Evolutionary conservation across 768 basidiomycete species (phyloP).

Genomic region (Russula virescens): DNA sequence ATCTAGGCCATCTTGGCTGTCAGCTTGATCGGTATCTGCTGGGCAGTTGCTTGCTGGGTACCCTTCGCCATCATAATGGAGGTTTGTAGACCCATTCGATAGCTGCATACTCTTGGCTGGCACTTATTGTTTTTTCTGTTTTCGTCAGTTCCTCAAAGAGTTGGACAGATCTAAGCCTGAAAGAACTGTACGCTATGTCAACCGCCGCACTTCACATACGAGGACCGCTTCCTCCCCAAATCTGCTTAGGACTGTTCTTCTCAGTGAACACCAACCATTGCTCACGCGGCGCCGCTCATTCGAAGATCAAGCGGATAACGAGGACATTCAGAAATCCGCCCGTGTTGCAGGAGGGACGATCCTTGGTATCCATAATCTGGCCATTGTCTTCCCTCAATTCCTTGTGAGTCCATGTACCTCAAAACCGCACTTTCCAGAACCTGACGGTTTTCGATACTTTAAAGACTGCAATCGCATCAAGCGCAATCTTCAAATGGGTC

Average conservation of each 20-base stretch:
- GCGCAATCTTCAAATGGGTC: conserved; percentile 76
- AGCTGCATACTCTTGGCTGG: background rate
- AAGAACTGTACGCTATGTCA: background rate
- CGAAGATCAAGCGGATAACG: conserved; percentile 41
- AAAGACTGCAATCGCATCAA: conserved; percentile 81
- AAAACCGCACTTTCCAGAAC: background rate
- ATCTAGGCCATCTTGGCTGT: conserved; percentile 76
- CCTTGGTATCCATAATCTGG: conserved; percentile 90
- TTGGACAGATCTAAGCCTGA: conserved; percentile 8
- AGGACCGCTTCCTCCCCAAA: conserved; percentile 50
- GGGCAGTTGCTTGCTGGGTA: conserved; percentile 98
- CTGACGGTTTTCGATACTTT: conserved; percentile 1
- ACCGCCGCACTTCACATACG: conserved; percentile 42
- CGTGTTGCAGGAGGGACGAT: conserved; percentile 84
- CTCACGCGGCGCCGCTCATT: conserved; percentile 54
- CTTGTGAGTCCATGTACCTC: conserved; percentile 50
- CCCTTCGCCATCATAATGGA: conserved; percentile 98
- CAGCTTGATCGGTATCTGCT: conserved; percentile 83
- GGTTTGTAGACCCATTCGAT: conserved; percentile 37
- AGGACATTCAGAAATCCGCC: conserved; percentile 32
- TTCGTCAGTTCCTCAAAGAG: conserved; percentile 22
- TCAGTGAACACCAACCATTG: conserved; percentile 52
- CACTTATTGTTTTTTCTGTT: background rate
- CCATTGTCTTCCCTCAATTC: conserved; percentile 93
- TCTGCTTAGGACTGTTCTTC: conserved; percentile 31